These are phyloP conservation scores for Syncephalis fuscata DNA, from an alignment of 371 early-diverging fungal genomes.

Conservation along the genomic window DNA sequence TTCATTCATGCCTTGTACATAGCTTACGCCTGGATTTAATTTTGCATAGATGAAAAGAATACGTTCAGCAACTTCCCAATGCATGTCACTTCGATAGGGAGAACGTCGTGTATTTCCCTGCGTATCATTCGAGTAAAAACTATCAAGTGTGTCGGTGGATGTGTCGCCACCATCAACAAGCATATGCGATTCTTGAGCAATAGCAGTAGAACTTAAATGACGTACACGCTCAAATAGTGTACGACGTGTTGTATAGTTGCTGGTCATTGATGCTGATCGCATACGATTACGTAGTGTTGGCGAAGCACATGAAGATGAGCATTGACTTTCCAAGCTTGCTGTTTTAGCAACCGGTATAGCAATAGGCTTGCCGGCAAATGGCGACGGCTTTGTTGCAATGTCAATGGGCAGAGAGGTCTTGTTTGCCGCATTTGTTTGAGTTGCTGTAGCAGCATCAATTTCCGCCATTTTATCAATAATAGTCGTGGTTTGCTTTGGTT, in stretches of 20 bases:
- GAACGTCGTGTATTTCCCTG: not conserved
- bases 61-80: constrained; percentile 73
- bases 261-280: not conserved
- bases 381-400: too few species aligned
- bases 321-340: not conserved
- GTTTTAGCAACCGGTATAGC: not conserved
- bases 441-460: too few species aligned
- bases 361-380: too few species aligned
- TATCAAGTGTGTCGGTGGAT: not conserved
- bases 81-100: constrained; percentile 25
- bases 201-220: constrained; percentile 17
- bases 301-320: too few species aligned
- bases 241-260: constrained; percentile 35
- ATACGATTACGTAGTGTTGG: too few species aligned
- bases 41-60: constrained; percentile 71
- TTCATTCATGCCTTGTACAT: constrained; percentile 87
- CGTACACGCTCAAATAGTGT: constrained; percentile 45
- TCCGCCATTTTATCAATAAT: too few species aligned
- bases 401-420: too few species aligned
- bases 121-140: constrained; percentile 1
- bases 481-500: too few species aligned
- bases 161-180: not conserved
- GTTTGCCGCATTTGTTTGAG: too few species aligned
- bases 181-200: constrained; percentile 5
- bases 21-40: constrained; percentile 71